A percentile compares a stretch with the other conserved stretches of the same genome.
These are phyloP conservation scores for Oldenlandia corymbosa DNA, from an alignment of 257 asterid genomes.

Conservation along the genomic window DNA sequence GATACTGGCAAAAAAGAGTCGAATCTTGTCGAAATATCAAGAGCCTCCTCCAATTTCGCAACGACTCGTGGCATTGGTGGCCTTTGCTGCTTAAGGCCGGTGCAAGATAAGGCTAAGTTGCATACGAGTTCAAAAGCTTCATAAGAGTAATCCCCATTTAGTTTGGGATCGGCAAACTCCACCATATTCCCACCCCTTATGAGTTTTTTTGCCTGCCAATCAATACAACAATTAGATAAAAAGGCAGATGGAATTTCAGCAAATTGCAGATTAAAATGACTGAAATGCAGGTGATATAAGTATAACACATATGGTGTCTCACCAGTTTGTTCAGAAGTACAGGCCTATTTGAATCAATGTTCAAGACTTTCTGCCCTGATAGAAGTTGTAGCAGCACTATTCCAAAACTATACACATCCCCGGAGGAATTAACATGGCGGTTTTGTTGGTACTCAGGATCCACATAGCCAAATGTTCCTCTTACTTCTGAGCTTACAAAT, in stretches of 20 bases:
- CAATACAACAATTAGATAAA: neutral
- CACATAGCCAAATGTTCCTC: conserved; percentile 83
- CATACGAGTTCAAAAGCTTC: conserved; percentile 51
- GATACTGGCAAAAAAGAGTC: conserved; percentile 11
- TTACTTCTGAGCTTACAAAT: conserved; percentile 73
- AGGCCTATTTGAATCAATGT: conserved; percentile 52
- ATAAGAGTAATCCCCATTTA: conserved; percentile 41
- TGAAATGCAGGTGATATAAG: neutral
- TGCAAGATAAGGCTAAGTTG: conserved; percentile 52
- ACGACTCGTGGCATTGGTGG: conserved; percentile 68
- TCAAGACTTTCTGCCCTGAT: conserved; percentile 71
- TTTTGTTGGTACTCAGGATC: conserved; percentile 83
- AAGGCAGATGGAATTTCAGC: neutral
- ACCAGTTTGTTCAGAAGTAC: conserved; percentile 67
- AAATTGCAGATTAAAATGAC: neutral
- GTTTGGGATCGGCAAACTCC: conserved; percentile 67
- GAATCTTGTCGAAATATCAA: conserved; percentile 28
- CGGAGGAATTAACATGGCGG: conserved; percentile 60
- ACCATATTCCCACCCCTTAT: conserved; percentile 44
- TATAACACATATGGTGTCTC: neutral
- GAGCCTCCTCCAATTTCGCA: conserved; percentile 44
- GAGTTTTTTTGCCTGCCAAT: conserved; percentile 52
- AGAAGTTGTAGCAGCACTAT: conserved; percentile 64
- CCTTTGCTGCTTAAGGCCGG: conserved; percentile 57
- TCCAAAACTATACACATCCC: conserved; percentile 78